Base-by-base conservation (phyloP, 192 early-diverging fungal species). In the Entomortierella beljakovae region DNA sequence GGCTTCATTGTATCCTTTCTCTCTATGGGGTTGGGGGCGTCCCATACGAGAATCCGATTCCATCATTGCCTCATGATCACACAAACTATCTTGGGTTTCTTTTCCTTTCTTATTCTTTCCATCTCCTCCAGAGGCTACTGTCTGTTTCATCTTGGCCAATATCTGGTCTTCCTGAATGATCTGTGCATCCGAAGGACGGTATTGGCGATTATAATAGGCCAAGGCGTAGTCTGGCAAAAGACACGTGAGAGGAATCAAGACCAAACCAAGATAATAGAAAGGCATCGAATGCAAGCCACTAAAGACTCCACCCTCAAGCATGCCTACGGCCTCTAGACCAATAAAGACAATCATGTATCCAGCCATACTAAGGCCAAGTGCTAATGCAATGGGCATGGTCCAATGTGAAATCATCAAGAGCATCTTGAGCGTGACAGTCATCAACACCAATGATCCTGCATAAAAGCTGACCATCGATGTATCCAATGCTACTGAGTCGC, bases 381-480 rank as follows among this genome's bases (percentile, higher is more conserved):
- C 75, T 40, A 65, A 48, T 33, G 64, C 50, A 38, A 79, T 70
- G 2, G 75, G 75, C 53, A 79, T 48, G 15, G 75, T 79, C 22
- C 31, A 79, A 51, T 69, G 67, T 3, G 75, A 70, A 57, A 79
- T 79, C 67, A 70, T 69, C 28, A 79, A 33, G 8, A 69, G 37
- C 75, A 79, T 79, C 68, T 79, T 79, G 61, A 79, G 75, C 8
- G 75, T 79, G 15, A 79, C 75, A 0, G 75, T 79, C 56, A 79
- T 70, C 25, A 79, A 62, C 11, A 79, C 75, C 50, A 79, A 34
- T 0, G 75, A 69, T 3, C 75, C 75, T 5, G 75, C 75, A 57
- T 40, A 70, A 57, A 79, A 79, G 34, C 75, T 70, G 62, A 79
- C 37, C 62, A 70, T 64, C 6, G 75, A 35, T 1, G 37, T 31